phyloP scores from a whole-genome alignment of 225 moss, liverwort and hornwort species.

The Marchantia paleacea region DNA sequence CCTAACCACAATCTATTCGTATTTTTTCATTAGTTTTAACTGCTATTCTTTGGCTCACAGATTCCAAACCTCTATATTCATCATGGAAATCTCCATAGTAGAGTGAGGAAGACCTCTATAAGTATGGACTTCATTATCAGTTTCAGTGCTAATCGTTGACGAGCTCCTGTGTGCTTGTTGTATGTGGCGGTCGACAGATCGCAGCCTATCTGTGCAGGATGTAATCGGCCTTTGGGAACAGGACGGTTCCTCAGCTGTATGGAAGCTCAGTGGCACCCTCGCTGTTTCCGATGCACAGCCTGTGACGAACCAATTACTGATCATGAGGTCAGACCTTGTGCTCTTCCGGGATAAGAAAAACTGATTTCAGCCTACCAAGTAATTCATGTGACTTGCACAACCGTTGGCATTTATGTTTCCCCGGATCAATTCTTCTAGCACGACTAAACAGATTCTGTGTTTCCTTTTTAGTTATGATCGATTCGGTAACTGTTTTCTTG shows the following conservation, averaged over 20 bases:
- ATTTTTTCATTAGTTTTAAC: neutral
- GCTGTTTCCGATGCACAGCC: slow-evolving; percentile 72
- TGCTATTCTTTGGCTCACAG: neutral
- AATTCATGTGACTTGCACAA: too few species aligned
- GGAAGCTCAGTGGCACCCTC: slow-evolving; percentile 77
- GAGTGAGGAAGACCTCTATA: neutral
- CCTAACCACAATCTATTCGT: neutral
- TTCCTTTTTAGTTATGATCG: too few species aligned
- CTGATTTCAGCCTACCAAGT: too few species aligned
- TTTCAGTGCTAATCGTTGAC: neutral
- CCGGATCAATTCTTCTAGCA: too few species aligned
- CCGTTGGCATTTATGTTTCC: too few species aligned
- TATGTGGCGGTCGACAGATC: slow-evolving; percentile 25
- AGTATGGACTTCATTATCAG: neutral
- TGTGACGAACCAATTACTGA: slow-evolving; percentile 79
- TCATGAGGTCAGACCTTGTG: slow-evolving; percentile 51
- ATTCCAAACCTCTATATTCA: neutral
- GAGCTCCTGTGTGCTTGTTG: neutral
- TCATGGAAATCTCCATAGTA: neutral
- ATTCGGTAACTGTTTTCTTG: neutral
- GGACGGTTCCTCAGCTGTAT: slow-evolving; percentile 85
- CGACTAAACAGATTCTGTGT: too few species aligned
- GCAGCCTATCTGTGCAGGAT: slow-evolving; percentile 59
- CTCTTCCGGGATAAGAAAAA: neutral
- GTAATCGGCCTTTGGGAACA: slow-evolving; percentile 60